These are phyloP conservation scores for Herpotrichia juniperi DNA, from an alignment of 2,329 filamentous ascomycete species.

Conservation along the genomic window DNA sequence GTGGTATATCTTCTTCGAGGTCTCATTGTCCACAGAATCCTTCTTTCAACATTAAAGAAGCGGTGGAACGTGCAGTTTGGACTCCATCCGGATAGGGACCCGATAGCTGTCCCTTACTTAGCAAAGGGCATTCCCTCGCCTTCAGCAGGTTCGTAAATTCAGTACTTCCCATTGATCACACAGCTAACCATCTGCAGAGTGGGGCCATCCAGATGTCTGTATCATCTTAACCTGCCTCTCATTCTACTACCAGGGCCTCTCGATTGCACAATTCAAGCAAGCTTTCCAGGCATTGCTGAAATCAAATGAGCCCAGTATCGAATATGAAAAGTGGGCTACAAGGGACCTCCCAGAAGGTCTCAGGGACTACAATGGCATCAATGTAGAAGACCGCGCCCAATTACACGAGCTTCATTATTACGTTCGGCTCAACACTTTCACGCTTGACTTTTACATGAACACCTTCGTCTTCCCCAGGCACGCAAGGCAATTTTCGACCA, in stretches of 20 bases:
- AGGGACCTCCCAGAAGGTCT: constrained; percentile 54
- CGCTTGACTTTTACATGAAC: constrained; percentile 70
- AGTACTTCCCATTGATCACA: too few species aligned
- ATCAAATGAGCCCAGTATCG: constrained; percentile 61
- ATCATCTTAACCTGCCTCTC: constrained; percentile 54
- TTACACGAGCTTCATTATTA: constrained; percentile 50
- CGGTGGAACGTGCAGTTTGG: constrained; percentile 70
- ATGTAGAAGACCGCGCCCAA: constrained; percentile 61
- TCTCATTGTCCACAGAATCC: constrained; percentile 64
- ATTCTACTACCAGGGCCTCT: constrained; percentile 68
- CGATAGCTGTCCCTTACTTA: constrained; percentile 67
- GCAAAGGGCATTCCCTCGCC: constrained; percentile 67
- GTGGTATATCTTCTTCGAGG: constrained; percentile 66
- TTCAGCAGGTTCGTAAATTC: too few species aligned
- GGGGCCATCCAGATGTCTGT: constrained; percentile 68
- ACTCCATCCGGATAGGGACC: constrained; percentile 54
- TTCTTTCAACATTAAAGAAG: constrained; percentile 66
- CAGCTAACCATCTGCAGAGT: constrained; percentile 68
- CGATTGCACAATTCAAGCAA: constrained; percentile 55
- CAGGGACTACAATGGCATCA: constrained; percentile 62
- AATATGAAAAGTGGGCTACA: constrained; percentile 64
- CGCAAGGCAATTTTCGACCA: constrained; percentile 68
- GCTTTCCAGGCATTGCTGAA: constrained; percentile 59
- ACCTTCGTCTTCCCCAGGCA: constrained; percentile 69
- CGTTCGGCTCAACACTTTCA: constrained; percentile 52